Base-by-base conservation (phyloP, 768 basidiomycete genomes). In the Amanita rubescens region DNA sequence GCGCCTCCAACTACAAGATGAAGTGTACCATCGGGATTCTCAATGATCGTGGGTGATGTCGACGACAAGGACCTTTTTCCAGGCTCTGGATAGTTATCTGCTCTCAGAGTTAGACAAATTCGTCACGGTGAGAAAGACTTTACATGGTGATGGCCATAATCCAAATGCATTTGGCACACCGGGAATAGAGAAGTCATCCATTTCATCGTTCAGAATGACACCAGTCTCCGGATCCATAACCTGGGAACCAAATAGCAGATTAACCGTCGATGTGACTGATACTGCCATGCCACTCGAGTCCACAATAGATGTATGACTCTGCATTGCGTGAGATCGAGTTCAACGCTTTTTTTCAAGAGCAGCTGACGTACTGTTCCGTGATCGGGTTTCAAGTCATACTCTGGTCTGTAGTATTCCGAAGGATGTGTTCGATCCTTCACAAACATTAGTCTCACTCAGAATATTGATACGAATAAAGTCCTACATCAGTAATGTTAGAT, bases 141-240 rank as follows among this genome's bases (percentile, higher is more conserved):
- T 65, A 87, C 89, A 91, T 5, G 88, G 89, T 12, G 87, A 90
- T n/a, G 92, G 86, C 70, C 72, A 82, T 44, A 94, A 69, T 0
- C 89, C 93, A 62, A 92, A 95, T 2, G 75, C 81, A 60, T 96
- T 95, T 6, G 90, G 79, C n/a, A 69, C 67, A 3, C 88, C 92
- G 1, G 94, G 94, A 0, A 74, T 84, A 10, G 92, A 88, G 66
- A 97, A 97, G 67, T 98, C 95, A 57, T 93, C 90, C 88, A 92
- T 90, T 79, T 95, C 90, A 62, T 98, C 83, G 61, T 97, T 97
- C 38, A 97, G 68, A 49, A 98, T 78, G 24, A 98, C 76, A 0
- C 95, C 94, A 0, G 94, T 96, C 49, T 82, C 77, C 0, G 87
- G 79, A 67, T 95, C 93, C 58, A 95, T 74, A 1, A 97, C 89